Base-by-base conservation (phyloP, 2,329 filamentous ascomycete species). In the Metarhizium humberi region DNA sequence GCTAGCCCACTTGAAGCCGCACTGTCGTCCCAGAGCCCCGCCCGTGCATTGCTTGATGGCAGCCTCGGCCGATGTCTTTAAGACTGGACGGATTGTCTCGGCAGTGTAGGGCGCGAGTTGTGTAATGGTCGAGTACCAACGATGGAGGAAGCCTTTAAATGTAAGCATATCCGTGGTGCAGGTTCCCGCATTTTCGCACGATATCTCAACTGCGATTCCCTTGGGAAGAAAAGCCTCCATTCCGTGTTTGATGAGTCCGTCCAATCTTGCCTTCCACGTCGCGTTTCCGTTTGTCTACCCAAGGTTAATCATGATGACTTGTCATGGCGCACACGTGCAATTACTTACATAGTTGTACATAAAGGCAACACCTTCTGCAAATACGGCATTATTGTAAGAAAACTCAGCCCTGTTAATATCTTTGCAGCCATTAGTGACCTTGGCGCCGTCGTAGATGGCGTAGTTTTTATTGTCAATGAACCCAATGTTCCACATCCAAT, bases 131-230 rank as follows among this genome's bases (percentile, higher is more conserved):
- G 77, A 76, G 60, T 85, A 75, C 77, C 80, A 83, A 25, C 78
- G 75, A 40, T 78, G 73, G 25, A 86, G 68, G 51, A 82, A 78
- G 14, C 80, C 82, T 62, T 86, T 85, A 74, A 84, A 86, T 6
- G 79, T 78, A 56, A 78, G 71, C 69, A 86, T 82, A 60, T 88
- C 86, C 47, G 76, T 77, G 60, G 81, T 81, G 71, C 86, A 88
- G 3, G 72, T 78, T 38, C 62, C 63, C 6, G 72, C 70, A 46
- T 63, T 62, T 60, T 87, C 83, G 68, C 86, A 89, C 6, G 81
- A 75, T 18, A 77, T 69, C 64, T 88, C 85, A 48, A 74, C 76
- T 63, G 86, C 80, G 60, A 85, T 75, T 51, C 76, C 75, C 36
- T 77, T 69, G 42, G 73, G 72, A 70, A 84, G 84, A 64, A 84